These are phyloP conservation scores for Beauveria sp. DNA, from an alignment of 2,329 filamentous ascomycete species.

Conservation along the genomic window DNA sequence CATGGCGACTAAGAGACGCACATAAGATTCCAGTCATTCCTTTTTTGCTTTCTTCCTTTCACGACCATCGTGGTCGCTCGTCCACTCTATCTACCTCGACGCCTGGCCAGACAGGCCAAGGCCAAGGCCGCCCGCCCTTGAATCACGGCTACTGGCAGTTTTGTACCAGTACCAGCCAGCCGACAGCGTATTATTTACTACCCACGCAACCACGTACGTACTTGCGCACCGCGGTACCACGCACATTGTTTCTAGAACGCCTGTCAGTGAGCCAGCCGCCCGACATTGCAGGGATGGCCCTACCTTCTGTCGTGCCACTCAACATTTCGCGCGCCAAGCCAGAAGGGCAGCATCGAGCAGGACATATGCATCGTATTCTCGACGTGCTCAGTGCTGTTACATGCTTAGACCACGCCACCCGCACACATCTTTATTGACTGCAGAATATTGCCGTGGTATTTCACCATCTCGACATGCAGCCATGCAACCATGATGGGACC, in stretches of 20 bases:
- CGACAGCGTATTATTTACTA: too few species aligned
- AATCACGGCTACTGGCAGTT: too few species aligned
- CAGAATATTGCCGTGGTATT: constrained; percentile 4
- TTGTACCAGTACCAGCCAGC: too few species aligned
- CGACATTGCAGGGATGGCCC: neutral
- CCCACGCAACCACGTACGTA: neutral
- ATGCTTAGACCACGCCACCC: neutral
- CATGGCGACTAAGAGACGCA: too few species aligned
- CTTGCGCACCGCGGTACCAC: neutral
- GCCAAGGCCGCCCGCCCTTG: too few species aligned
- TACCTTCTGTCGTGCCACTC: neutral
- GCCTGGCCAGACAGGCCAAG: too few species aligned
- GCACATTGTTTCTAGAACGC: neutral
- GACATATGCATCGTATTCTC: neutral
- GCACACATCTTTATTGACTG: neutral
- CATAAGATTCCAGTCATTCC: too few species aligned
- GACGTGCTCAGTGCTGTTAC: neutral
- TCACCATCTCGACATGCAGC: constrained; percentile 2
- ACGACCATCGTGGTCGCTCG: too few species aligned
- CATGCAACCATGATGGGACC: neutral
- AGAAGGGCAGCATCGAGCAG: neutral
- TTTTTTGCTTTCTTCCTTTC: too few species aligned
- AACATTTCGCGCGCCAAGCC: neutral
- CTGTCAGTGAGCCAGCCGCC: neutral
- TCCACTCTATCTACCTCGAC: too few species aligned